Evolutionary conservation across 352 stramenopile species (phyloP).

Genomic region (Pythium sukuiense): DNA sequence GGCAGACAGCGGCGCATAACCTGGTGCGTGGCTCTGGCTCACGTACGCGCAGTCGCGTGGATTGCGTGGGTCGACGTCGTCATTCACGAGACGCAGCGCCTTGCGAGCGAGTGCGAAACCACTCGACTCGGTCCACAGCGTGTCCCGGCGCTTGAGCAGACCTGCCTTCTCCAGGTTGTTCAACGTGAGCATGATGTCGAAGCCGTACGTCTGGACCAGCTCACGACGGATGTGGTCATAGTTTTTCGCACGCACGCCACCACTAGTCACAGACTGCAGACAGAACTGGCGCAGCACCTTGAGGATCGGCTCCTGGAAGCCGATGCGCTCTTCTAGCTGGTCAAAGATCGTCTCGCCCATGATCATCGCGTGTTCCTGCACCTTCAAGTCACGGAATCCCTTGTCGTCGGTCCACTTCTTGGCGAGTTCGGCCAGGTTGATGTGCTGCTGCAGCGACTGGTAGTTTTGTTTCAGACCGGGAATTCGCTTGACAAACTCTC

Average conservation of each 20-base stretch:
- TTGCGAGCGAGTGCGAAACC: conserved; percentile 89
- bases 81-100: conserved; percentile 94
- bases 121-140: conserved; percentile 76
- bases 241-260: conserved; percentile 93
- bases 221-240: conserved; percentile 94
- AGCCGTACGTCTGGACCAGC: conserved; percentile 97
- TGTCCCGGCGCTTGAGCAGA: conserved; percentile 89
- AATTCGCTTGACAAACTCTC: conserved; percentile 98
- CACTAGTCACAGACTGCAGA: conserved; percentile 92
- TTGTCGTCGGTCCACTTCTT: conserved; percentile 94
- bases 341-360: conserved; percentile 96
- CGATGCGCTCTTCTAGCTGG: conserved; percentile 95
- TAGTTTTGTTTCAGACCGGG: conserved; percentile 93
- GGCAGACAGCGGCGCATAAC: conserved; percentile 94
- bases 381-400: conserved; percentile 93
- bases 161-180: conserved; percentile 94
- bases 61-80: conserved; percentile 92
- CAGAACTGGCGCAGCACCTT: conserved; percentile 92
- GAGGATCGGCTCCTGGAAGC: conserved; percentile 89
- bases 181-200: conserved; percentile 93
- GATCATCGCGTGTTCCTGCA: conserved; percentile 94
- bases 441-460: conserved; percentile 96
- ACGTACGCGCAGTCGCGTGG: conserved; percentile 95
- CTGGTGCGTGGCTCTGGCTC: conserved; percentile 69
- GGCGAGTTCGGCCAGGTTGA: conserved; percentile 95